phyloP scores from a whole-genome alignment of 768 basidiomycete genomes.

The Crucibulum laeve region DNA sequence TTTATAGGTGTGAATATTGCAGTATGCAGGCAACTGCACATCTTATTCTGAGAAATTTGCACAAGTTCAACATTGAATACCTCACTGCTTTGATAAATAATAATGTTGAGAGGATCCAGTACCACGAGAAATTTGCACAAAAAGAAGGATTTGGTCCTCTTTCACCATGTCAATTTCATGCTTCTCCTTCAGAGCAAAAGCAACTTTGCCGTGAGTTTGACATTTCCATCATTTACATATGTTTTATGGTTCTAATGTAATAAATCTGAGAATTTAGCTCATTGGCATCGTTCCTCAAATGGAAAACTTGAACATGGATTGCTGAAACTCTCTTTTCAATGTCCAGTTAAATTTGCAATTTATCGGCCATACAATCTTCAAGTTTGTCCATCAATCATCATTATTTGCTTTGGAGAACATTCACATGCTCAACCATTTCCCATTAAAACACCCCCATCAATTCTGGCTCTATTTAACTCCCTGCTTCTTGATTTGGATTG shows the following conservation, averaged over 20 bases:
- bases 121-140: too few relatives aligned
- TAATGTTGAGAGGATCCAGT: neutral
- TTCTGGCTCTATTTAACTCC: conserved; percentile 8
- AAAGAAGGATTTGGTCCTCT: neutral
- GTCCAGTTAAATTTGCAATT: neutral
- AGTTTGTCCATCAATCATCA: neutral
- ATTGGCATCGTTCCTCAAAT: conserved; percentile 14
- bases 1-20: neutral
- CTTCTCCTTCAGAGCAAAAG: neutral
- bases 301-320: conserved; percentile 10
- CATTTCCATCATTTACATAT: neutral
- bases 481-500: conserved; percentile 14
- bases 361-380: conserved; percentile 2
- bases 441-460: conserved; percentile 6
- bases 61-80: neutral
- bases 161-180: neutral
- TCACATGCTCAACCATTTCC: neutral
- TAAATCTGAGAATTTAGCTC: conserved; percentile 1
- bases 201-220: neutral
- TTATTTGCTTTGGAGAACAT: neutral
- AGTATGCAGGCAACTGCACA: neutral
- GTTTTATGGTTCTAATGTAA: neutral
- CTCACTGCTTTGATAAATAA: neutral
- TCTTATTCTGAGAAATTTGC: neutral
- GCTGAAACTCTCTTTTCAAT: conserved; percentile 2